Conservation (phyloP, 2,329 filamentous ascomycete genomes). For the Aspergillus sp. region DNA sequence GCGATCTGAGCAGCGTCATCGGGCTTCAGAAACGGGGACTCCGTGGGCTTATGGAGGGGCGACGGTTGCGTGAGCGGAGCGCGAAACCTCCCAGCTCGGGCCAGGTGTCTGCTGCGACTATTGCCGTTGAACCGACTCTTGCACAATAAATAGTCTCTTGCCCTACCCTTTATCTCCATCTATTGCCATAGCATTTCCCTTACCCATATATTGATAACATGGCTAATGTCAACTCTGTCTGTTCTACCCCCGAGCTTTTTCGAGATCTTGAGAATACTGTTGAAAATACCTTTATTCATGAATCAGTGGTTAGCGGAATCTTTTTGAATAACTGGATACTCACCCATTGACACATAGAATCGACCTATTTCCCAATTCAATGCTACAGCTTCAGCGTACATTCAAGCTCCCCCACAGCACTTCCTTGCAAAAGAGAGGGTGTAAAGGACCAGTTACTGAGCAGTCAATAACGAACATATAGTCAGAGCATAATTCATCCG, state of each 20-base stretch:
- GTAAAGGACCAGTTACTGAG: too few relatives aligned
- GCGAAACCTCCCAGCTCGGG: conserved; percentile 35
- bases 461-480: background rate
- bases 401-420: background rate
- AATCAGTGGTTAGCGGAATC: background rate
- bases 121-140: background rate
- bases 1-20: conserved; percentile 80
- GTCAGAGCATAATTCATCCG: background rate
- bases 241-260: background rate
- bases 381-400: background rate
- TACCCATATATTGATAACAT: background rate
- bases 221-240: background rate
- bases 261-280: background rate
- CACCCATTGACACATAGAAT: background rate
- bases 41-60: conserved; percentile 90
- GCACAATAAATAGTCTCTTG: background rate
- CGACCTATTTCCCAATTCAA: background rate
- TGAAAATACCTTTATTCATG: background rate
- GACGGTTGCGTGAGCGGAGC: conserved; percentile 77
- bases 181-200: background rate
- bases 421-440: background rate
- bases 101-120: background rate
- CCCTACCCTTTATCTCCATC: background rate
- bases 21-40: conserved; percentile 93
- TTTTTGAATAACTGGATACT: background rate